These are phyloP conservation scores for Penium margaritaceum DNA, from an alignment of 139 green algal species.

Conservation along the genomic window DNA sequence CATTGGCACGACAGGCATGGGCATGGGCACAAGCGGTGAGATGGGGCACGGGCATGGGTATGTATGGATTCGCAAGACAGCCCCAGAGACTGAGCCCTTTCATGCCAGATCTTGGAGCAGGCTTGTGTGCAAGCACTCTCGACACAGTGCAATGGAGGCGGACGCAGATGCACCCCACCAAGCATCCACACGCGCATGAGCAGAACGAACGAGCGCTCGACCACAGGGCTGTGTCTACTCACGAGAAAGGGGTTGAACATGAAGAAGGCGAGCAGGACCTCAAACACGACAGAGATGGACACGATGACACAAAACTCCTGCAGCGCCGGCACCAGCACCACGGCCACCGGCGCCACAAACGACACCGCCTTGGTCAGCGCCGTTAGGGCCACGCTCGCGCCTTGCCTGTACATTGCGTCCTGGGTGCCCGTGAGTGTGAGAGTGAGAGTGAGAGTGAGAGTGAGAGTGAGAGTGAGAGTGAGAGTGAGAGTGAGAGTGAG, in stretches of 20 bases:
- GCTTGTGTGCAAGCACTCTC: no score
- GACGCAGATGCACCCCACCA: no score
- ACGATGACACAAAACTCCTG: neutral
- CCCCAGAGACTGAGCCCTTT: no score
- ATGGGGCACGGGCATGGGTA: no score
- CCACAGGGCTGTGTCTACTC: no score
- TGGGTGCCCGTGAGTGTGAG: neutral
- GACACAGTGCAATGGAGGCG: no score
- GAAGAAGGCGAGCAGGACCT: neutral
- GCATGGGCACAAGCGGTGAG: no score
- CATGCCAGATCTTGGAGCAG: no score
- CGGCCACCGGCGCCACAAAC: neutral
- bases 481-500: neutral
- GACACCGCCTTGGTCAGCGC: slow-evolving; percentile 3
- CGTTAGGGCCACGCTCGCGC: neutral
- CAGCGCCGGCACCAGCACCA: neutral
- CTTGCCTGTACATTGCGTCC: neutral
- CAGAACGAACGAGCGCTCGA: no score
- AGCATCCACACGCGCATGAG: no score
- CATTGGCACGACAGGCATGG: no score
- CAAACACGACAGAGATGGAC: neutral
- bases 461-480: neutral
- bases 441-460: neutral
- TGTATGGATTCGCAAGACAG: no score
- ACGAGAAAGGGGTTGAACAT: neutral